Base-by-base conservation (phyloP, 352 stramenopile genomes). In the Phytophthora kernoviae region DNA sequence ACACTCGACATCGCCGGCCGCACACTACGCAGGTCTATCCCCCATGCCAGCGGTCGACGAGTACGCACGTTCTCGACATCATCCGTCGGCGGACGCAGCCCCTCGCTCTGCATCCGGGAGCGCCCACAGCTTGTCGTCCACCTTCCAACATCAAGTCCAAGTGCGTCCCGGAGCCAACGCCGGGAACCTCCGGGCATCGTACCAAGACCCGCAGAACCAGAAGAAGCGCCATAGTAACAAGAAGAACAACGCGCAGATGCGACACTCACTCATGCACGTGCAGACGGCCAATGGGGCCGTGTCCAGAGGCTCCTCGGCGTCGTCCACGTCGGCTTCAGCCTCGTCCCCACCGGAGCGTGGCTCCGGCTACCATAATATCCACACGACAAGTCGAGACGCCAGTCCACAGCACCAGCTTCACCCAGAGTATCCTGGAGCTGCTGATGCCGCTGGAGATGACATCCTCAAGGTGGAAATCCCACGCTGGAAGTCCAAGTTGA, bases 401-500 rank as follows among this genome's bases (percentile, higher is more conserved):
- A 70, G 63, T 62, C 54, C 70, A 30, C 58, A 54, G 6, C 44
- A 75, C 2, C 68, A 72, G 39, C 61, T 74, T 9, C 65, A 77
- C 21, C 64, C 68, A 9, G 66, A 79, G 39, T 70, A 70, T 33
- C 63, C 69, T 37, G 62, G 62, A n/a, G 60, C 63, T 12, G 62
- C 34, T 18, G 55, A 48, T 22, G 59, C 72, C 0, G 64, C 66
- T 8, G 71, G 63, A 7, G 80, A 91, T 41, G 80, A 92, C 51
- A 83, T 90, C 26, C 34, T 85, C 17, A 84, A 85, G 40, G 80
- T 92, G 42, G 83, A 92, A 58, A 92, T 92, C 54, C 83, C 83
- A 6, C 61, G 66, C 12, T 92, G 83, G 83, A 80, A 77, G 40
- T 76, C 66, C 5, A 73, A 75, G 27, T 69, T 86, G 42, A 83